Conservation (phyloP, 306 rosid species). For the Coriaria nepalensis region DNA sequence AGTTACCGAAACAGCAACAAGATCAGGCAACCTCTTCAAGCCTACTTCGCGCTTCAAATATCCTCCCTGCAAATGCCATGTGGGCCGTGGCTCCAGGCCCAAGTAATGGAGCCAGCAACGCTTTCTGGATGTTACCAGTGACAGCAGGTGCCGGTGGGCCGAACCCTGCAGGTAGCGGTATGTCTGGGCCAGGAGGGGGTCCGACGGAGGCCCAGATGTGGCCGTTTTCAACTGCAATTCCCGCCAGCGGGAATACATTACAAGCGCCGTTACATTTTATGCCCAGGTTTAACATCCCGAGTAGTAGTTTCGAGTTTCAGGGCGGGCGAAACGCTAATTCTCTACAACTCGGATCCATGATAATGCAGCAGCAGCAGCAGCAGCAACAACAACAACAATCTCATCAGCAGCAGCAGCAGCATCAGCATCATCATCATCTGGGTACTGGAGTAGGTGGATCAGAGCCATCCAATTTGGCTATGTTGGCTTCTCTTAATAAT, state of each 20-base stretch:
- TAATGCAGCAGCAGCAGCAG: conserved; percentile 37
- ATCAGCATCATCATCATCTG: conserved; percentile 42
- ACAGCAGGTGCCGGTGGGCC: conserved; percentile 22
- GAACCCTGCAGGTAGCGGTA: conserved; percentile 1
- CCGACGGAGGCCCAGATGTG: conserved; percentile 64
- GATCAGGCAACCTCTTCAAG: conserved; percentile 29
- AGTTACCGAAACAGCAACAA: conserved; percentile 25
- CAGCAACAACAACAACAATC: conserved; percentile 37
- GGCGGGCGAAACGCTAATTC: conserved; percentile 26
- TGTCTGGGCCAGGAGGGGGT: conserved; percentile 17
- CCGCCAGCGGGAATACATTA: conserved; percentile 24
- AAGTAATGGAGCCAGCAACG: conserved; percentile 39
- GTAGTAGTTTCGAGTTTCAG: conserved; percentile 42
- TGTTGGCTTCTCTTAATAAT: conserved; percentile 63
- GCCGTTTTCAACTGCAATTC: conserved; percentile 39
- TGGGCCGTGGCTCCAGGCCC: conserved; percentile 66
- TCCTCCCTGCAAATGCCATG: conserved; percentile 58
- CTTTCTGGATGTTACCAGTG: conserved; percentile 85
- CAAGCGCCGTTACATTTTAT: conserved; percentile 59
- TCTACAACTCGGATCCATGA: conserved; percentile 64
- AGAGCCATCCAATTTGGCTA: conserved; percentile 66
- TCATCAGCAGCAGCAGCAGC: conserved; percentile 27
- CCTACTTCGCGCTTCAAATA: conserved; percentile 33
- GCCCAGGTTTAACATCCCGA: conserved; percentile 55
- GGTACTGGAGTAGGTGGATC: conserved; percentile 37